These are phyloP conservation scores for Leucosporidium yakuticum DNA, from an alignment of 768 basidiomycete genomes.

Conservation along the genomic window DNA sequence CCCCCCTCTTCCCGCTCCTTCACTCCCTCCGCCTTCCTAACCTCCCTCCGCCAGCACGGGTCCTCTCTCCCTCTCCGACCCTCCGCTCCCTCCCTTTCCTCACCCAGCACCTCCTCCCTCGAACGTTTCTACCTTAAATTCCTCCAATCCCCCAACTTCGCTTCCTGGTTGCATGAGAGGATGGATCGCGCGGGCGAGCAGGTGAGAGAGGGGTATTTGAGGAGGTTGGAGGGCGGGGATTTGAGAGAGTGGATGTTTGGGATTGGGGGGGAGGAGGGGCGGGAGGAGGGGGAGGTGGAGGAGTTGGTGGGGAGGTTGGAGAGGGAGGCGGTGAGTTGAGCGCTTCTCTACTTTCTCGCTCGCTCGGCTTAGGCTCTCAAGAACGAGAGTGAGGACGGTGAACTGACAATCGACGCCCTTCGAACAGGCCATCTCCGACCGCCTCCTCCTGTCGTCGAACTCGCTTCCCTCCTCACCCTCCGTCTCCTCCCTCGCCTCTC, in stretches of 20 bases:
- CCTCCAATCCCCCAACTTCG: background rate
- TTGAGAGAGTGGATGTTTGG: background rate
- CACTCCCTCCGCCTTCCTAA: slow-evolving; percentile 10
- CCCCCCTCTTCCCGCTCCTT: slow-evolving; percentile 9
- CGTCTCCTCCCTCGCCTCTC: background rate
- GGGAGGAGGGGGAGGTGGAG: background rate
- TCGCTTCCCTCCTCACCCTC: background rate
- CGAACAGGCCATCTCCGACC: background rate
- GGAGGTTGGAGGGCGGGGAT: background rate
- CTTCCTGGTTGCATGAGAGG: background rate
- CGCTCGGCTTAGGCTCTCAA: background rate
- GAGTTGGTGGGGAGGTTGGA: slow-evolving; percentile 4
- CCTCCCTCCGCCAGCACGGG: slow-evolving; percentile 22
- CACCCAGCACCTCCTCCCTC: background rate
- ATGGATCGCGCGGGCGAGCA: background rate
- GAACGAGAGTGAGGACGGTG: background rate
- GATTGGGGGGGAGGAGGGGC: background rate
- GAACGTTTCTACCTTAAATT: slow-evolving; percentile 25
- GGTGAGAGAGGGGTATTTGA: background rate
- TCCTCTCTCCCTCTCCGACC: slow-evolving; percentile 10
- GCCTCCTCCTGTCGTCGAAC: background rate
- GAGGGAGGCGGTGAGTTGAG: slow-evolving; percentile 4
- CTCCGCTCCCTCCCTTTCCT: slow-evolving; percentile 3
- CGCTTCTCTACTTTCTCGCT: background rate
- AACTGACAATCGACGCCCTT: background rate